Percentiles rank a stretch among this genome's conserved stretches.
These are phyloP conservation scores for Phialocephala sp. DNA, from an alignment of 2,329 filamentous ascomycete species.

Conservation along the genomic window DNA sequence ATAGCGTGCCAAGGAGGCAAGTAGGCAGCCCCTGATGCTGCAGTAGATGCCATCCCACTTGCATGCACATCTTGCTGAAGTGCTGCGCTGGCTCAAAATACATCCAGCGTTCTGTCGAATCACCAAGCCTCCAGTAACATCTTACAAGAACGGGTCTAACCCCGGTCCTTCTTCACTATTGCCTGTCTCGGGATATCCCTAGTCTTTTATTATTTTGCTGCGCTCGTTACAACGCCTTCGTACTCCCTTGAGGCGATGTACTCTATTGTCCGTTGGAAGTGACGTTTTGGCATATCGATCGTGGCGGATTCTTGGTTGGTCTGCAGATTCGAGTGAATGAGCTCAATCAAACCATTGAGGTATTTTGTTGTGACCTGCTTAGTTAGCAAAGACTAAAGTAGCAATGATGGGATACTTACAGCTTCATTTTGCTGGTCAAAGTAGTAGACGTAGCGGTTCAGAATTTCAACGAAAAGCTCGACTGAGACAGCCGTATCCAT, in stretches of 20 bases:
- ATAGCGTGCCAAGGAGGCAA: constrained; percentile 20
- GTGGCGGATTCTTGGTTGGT: constrained; percentile 82
- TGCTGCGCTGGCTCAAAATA: constrained; percentile 5
- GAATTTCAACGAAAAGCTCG: constrained; percentile 96
- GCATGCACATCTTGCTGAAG: neutral
- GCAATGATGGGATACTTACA: constrained; percentile 51
- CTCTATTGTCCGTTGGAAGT: constrained; percentile 93
- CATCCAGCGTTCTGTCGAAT: constrained; percentile 17
- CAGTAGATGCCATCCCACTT: neutral
- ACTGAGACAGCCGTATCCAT: constrained; percentile 99
- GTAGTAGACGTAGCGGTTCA: constrained; percentile 98
- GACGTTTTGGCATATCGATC: constrained; percentile 87
- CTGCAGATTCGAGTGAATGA: constrained; percentile 94
- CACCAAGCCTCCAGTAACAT: constrained; percentile 32
- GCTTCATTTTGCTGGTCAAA: constrained; percentile 99
- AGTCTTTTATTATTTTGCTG: constrained; percentile 35
- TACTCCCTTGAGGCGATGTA: constrained; percentile 93
- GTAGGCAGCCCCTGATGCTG: constrained; percentile 16
- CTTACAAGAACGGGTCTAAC: constrained; percentile 32
- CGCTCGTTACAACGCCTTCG: constrained; percentile 76
- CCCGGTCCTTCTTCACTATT: neutral
- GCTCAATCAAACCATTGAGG: constrained; percentile 94
- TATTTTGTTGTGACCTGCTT: constrained; percentile 88
- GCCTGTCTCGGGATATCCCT: neutral
- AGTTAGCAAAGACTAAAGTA: constrained; percentile 23